Evolutionary conservation across 306 rosid species (phyloP).

Genomic region (Quercus alba): DNA sequence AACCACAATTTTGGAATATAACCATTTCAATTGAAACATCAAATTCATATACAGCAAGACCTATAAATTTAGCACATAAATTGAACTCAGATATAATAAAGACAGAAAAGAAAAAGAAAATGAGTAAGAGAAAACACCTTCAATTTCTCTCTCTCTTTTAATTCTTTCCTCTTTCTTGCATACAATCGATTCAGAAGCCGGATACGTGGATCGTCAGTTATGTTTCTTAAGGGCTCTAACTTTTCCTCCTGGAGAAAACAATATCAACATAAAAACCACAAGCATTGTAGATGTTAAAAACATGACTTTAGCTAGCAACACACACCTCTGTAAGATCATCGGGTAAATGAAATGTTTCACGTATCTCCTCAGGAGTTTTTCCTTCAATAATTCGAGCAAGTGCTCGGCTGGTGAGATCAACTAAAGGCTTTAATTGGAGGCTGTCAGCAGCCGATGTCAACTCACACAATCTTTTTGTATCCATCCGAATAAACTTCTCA

Average conservation of each 20-base stretch:
- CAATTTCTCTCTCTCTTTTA: slow-evolving; percentile 68
- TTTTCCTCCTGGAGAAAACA: slow-evolving; percentile 77
- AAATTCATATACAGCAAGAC: slow-evolving; percentile 23
- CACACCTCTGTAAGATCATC: slow-evolving; percentile 92
- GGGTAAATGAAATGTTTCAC: slow-evolving; percentile 87
- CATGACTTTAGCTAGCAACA: slow-evolving; percentile 15
- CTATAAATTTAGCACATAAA: slow-evolving; percentile 23
- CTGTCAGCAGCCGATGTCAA: slow-evolving; percentile 89
- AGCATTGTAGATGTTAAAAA: slow-evolving; percentile 3
- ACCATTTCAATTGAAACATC: slow-evolving; percentile 7
- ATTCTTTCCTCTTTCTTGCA: slow-evolving; percentile 85
- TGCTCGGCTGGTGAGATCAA: slow-evolving; percentile 84
- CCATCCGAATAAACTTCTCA: slow-evolving; percentile 71
- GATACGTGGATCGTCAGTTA: slow-evolving; percentile 89
- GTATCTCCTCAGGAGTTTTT: slow-evolving; percentile 86
- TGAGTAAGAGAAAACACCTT: slow-evolving; percentile 49
- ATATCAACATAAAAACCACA: slow-evolving; percentile 25
- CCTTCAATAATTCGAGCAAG: slow-evolving; percentile 96
- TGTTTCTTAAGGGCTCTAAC: slow-evolving; percentile 75
- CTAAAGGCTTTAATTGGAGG: slow-evolving; percentile 88
- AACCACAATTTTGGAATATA: not conserved
- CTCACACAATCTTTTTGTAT: slow-evolving; percentile 78
- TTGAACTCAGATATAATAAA: slow-evolving; percentile 29
- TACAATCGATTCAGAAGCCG: slow-evolving; percentile 83
- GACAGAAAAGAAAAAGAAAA: slow-evolving; percentile 23